Evolutionary conservation across 805 yeast species (phyloP), one percentile per base, ranked within the genome.

Genomic region (Wickerhamiella occidentalis): DNA sequence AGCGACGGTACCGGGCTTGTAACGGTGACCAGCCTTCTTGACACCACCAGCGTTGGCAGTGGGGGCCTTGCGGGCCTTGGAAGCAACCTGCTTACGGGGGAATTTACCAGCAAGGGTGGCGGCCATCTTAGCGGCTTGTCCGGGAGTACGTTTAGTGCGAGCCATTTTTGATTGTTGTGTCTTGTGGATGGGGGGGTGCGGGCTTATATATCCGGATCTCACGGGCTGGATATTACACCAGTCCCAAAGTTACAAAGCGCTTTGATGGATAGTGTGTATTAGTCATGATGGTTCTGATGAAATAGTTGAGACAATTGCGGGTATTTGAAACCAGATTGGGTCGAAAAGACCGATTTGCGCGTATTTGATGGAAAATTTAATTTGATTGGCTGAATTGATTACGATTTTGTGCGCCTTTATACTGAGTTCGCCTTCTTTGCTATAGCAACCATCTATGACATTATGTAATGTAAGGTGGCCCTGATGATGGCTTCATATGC

Each of bases 1-100:
- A 63, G 94, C 94, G 66, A 82, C 90, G 65, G 90, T 82, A 80
- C 94, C 94, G 67, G 94, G 94, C 85, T 83, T 84, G 75, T 83
- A 84, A 79, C 94, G 81, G 78, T 82, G 92, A 58, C 88, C 87
- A 75, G 82, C 83, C 82, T 82, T 83, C 66, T 83, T 90, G 75
- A 90, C 92, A 65, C 90, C 90, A 50, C 67, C 73, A 83, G 74
- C 70, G 86, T 81, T 51, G 66, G 71, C 52, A 82, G 71, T 87
- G 52, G 88, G 90, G 43, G 90, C 81, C 72, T 83, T 83, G 75
- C 92, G 79, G 60, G 94, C 90, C 77, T 83, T 83, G 56, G 92
- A 82, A 57, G 92, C 90, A 63, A 84, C 78, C 69, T 82, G 88
- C 75, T 83, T 83, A 78, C 94, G 81, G 75, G 94, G 94, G 53